Percentiles rank a stretch among this genome's conserved stretches.
Evolutionary conservation across 2,329 filamentous ascomycete species (phyloP).

Genomic region (Monosporascus ibericus): DNA sequence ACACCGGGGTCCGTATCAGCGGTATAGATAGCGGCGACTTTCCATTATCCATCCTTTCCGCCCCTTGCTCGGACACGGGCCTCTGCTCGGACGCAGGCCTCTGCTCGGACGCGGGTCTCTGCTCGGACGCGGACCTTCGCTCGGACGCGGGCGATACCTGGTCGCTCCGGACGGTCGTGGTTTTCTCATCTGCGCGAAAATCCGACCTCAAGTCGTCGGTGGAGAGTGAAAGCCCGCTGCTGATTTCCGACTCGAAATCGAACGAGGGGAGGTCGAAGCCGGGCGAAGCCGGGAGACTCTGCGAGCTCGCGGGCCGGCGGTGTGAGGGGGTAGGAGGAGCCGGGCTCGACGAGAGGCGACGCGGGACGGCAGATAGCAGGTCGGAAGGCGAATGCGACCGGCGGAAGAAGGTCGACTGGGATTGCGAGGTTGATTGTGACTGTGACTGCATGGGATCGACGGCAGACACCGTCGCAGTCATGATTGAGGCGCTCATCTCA

Average conservation of each 20-base stretch:
- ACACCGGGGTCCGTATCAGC: constrained; percentile 46
- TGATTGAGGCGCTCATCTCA: constrained; percentile 38
- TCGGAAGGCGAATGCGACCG: constrained; percentile 26
- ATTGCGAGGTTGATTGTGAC: constrained; percentile 2
- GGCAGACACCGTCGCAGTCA: constrained; percentile 33
- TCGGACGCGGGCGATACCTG: constrained; percentile 19
- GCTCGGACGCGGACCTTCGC: constrained; percentile 20
- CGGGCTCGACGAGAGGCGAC: constrained; percentile 2
- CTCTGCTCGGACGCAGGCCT: constrained; percentile 21
- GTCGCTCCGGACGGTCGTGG: constrained; percentile 11
- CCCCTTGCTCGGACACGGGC: constrained; percentile 19
- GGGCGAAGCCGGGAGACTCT: constrained; percentile 31
- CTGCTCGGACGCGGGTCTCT: constrained; percentile 18
- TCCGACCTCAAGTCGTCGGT: constrained; percentile 16
- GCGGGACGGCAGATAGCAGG: constrained; percentile 9
- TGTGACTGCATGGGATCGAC: constrained; percentile 29
- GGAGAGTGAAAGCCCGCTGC: constrained; percentile 38
- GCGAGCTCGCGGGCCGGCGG: constrained; percentile 21
- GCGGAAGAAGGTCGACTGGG: constrained; percentile 18
- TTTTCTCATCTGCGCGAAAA: constrained; percentile 21
- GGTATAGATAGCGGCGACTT: constrained; percentile 43
- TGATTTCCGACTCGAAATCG: constrained; percentile 43
- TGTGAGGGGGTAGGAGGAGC: constrained; percentile 2
- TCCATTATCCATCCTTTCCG: constrained; percentile 31
- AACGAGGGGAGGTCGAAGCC: constrained; percentile 48